These are phyloP conservation scores for Boletus bicolor DNA, from an alignment of 768 basidiomycete genomes.

Conservation along the genomic window DNA sequence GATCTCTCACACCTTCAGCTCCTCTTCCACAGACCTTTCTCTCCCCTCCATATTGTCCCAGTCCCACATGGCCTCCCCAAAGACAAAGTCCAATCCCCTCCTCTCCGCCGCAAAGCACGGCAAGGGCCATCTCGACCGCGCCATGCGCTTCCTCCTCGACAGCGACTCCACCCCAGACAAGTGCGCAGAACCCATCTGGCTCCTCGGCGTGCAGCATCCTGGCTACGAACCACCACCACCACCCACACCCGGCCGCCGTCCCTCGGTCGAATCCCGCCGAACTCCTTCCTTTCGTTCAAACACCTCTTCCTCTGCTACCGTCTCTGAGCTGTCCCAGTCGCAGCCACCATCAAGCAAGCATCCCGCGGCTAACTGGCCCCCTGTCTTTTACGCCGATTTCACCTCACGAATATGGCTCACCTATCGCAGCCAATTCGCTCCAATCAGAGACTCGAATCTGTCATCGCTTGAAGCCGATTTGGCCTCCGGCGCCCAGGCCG, in stretches of 20 bases:
- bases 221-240: conserved; percentile 56
- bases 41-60: conserved; percentile 58
- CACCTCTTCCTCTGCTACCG: conserved; percentile 37
- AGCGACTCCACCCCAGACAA: conserved; percentile 83
- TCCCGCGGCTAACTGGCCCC: conserved; percentile 59
- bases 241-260: conserved; percentile 33
- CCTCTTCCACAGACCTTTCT: conserved; percentile 69
- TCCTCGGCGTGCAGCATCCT: conserved; percentile 78
- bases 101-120: conserved; percentile 70
- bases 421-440: conserved; percentile 82
- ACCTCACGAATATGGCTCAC: conserved; percentile 87
- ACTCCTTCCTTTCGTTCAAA: conserved; percentile 45
- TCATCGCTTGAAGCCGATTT: conserved; percentile 39
- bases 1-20: conserved; percentile 74
- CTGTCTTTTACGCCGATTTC: conserved; percentile 86
- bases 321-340: conserved; percentile 37
- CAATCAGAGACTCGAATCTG: conserved; percentile 66
- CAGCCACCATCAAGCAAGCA: conserved; percentile 33
- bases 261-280: conserved; percentile 40
- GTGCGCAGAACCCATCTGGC: conserved; percentile 82
- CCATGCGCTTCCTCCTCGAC: conserved; percentile 87
- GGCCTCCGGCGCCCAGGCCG: conserved; percentile 30
- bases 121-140: conserved; percentile 76
- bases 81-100: conserved; percentile 47
- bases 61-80: conserved; percentile 41